Conservation (phyloP, 192 early-diverging fungal species). For the Glomus cerebriforme region DNA sequence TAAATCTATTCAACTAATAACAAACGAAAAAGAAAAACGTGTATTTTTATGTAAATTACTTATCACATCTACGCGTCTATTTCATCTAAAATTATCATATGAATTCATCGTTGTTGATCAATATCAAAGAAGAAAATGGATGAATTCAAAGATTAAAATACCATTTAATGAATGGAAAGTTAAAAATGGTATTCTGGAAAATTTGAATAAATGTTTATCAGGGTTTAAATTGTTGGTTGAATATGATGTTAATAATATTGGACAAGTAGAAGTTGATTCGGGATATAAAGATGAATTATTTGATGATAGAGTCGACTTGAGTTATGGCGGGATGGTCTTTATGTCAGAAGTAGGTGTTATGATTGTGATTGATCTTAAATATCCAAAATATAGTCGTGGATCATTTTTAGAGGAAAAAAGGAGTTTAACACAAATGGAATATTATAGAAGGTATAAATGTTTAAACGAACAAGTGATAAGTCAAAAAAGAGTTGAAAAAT, state of each 20-base stretch:
- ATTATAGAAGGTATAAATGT: background rate
- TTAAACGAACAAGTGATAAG: background rate
- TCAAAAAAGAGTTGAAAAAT: background rate
- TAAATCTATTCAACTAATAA: background rate
- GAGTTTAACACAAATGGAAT: background rate
- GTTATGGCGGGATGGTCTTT: background rate
- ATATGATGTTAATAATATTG: background rate
- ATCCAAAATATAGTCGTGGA: background rate
- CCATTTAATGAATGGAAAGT: background rate
- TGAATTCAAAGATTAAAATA: background rate
- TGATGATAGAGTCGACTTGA: background rate
- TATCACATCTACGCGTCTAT: background rate
- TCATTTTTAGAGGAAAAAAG: background rate
- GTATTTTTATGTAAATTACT: background rate
- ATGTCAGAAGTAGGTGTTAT: background rate
- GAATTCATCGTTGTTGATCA: background rate
- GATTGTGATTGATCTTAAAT: background rate
- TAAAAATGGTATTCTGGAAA: background rate
- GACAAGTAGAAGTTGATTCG: too few species aligned
- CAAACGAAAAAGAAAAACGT: background rate
- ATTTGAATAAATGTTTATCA: background rate
- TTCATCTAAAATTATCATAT: background rate
- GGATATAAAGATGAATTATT: background rate
- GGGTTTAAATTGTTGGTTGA: background rate
- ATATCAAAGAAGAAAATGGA: background rate